Evolutionary conservation across 1,284 basidiomycete species (phyloP).

Genomic region (Marasmius tenuissimus): DNA sequence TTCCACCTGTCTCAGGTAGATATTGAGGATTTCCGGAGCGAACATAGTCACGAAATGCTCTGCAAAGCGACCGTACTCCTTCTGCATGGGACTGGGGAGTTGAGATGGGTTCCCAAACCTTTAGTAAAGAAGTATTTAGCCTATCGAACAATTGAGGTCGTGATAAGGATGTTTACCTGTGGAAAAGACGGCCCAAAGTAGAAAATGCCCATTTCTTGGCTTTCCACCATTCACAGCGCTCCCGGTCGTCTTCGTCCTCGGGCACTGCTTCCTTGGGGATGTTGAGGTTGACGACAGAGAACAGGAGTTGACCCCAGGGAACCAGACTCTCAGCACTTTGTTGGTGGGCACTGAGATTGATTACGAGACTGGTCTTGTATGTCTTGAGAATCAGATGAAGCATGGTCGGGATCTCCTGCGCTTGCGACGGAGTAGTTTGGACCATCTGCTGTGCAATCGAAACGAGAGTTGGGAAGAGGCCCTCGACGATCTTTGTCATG

Average conservation of each 20-base stretch:
- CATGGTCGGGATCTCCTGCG: constrained; percentile 73
- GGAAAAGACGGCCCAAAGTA: constrained; percentile 73
- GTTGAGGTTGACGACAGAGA: constrained; percentile 70
- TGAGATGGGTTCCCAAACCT: constrained; percentile 86
- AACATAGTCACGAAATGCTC: constrained; percentile 77
- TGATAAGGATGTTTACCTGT: constrained; percentile 45
- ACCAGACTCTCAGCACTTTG: constrained; percentile 73
- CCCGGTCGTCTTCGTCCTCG: constrained; percentile 70
- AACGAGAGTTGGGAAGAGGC: constrained; percentile 74
- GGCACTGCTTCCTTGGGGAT: constrained; percentile 68
- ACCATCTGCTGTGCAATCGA: constrained; percentile 67
- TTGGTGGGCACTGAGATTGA: constrained; percentile 71
- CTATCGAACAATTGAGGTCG: not conserved
- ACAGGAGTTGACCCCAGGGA: constrained; percentile 84
- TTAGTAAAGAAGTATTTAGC: constrained; percentile 4
- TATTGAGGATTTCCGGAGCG: constrained; percentile 82
- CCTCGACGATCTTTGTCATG: constrained; percentile 56
- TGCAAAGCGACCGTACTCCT: constrained; percentile 71
- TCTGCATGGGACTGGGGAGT: constrained; percentile 68
- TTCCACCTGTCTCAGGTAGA: constrained; percentile 76
- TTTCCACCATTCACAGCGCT: constrained; percentile 83
- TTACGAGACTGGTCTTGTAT: constrained; percentile 77
- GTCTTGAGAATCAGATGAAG: constrained; percentile 82
- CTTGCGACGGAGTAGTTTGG: constrained; percentile 54
- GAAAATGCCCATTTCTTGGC: constrained; percentile 89